phyloP scores from a whole-genome alignment of 2,329 filamentous ascomycete species.

The Aspergillus spinulosporus region DNA sequence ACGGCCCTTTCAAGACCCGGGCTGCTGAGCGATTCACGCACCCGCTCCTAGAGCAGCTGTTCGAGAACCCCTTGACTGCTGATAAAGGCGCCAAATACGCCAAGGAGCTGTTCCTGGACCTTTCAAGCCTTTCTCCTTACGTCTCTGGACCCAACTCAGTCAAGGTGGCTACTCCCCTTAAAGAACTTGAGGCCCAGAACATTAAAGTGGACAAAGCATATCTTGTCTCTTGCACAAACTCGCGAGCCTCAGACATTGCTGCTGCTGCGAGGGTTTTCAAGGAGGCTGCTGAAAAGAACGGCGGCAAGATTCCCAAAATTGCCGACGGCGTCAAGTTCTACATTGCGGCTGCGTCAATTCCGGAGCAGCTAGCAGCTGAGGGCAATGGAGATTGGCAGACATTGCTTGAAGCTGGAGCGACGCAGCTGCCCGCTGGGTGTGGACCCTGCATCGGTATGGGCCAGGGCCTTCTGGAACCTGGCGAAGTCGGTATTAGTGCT shows the following conservation, averaged over 20 bases:
- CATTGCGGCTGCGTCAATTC: slow-evolving; percentile 78
- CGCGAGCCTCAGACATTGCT: slow-evolving; percentile 74
- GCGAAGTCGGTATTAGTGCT: slow-evolving; percentile 83
- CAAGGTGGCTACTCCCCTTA: slow-evolving; percentile 77
- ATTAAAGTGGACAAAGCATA: slow-evolving; percentile 84
- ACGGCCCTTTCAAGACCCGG: slow-evolving; percentile 49
- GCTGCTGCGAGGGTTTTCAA: slow-evolving; percentile 83
- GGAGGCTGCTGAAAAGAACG: slow-evolving; percentile 64
- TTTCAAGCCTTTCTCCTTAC: slow-evolving; percentile 80
- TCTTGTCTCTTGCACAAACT: slow-evolving; percentile 88
- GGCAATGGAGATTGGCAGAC: slow-evolving; percentile 82
- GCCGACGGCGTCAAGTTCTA: slow-evolving; percentile 79
- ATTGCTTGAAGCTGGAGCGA: slow-evolving; percentile 76
- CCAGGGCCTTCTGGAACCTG: slow-evolving; percentile 73
- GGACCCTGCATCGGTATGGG: slow-evolving; percentile 85
- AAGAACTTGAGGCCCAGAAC: slow-evolving; percentile 68
- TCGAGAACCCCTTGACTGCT: slow-evolving; percentile 65
- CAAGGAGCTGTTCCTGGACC: slow-evolving; percentile 77
- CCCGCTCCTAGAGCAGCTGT: slow-evolving; percentile 68
- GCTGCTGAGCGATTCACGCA: slow-evolving; percentile 68
- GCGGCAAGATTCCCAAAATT: slow-evolving; percentile 67
- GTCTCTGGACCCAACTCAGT: slow-evolving; percentile 88
- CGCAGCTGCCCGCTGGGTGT: slow-evolving; percentile 70
- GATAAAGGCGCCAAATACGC: slow-evolving; percentile 79
- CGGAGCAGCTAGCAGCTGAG: slow-evolving; percentile 76